These are phyloP conservation scores for Fusarium fujikuroi DNA, from an alignment of 2,329 filamentous ascomycete species.

Conservation along the genomic window DNA sequence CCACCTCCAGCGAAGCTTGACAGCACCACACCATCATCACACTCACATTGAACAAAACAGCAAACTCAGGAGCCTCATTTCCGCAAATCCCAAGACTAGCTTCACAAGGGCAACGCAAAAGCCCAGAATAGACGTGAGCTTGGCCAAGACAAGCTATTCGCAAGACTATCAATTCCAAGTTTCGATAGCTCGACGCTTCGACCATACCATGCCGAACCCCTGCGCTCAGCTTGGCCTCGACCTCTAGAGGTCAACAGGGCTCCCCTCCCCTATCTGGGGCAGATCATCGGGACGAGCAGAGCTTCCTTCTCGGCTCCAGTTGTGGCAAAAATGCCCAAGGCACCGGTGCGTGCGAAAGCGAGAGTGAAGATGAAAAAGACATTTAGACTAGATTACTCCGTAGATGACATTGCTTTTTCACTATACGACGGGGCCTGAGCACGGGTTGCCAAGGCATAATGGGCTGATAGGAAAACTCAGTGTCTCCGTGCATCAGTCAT, in stretches of 20 bases:
- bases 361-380: background rate
- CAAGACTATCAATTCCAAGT: conserved; percentile 24
- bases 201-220: background rate
- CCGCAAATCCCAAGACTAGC: background rate
- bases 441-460: background rate
- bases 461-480: background rate
- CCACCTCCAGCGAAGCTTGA: background rate
- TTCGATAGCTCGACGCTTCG: conserved; percentile 20
- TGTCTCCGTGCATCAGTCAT: background rate
- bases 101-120: background rate
- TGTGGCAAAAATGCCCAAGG: conserved; percentile 10
- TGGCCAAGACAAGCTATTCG: conserved; percentile 6
- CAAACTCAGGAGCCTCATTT: conserved; percentile 17
- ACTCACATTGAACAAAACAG: background rate
- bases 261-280: conserved; percentile 2
- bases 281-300: background rate
- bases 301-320: background rate
- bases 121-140: conserved; percentile 4
- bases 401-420: background rate
- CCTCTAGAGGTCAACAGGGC: conserved; percentile 6
- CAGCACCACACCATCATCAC: conserved; percentile 13
- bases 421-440: background rate
- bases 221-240: conserved; percentile 33
- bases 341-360: background rate
- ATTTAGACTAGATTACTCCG: background rate